Percentiles rank a stretch among this genome's conserved stretches.
phyloP scores from a whole-genome alignment of 2,329 filamentous ascomycete genomes.

The Fusarium sp. region DNA sequence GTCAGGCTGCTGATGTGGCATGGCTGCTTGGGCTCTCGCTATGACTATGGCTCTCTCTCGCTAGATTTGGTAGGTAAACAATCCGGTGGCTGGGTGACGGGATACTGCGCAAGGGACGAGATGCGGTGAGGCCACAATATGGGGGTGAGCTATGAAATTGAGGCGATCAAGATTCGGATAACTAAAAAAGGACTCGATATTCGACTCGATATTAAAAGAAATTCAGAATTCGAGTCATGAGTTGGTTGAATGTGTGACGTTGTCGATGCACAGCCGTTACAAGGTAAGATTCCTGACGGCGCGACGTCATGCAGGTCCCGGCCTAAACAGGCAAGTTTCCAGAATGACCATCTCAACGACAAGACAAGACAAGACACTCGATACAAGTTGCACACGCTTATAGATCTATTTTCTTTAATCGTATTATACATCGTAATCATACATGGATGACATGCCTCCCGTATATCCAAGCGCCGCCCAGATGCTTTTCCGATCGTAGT shows the following conservation, averaged over 20 bases:
- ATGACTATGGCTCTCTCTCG: not conserved
- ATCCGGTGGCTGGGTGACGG: slow-evolving; percentile 42
- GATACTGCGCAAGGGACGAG: not conserved
- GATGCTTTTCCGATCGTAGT: slow-evolving; percentile 15
- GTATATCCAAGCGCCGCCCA: slow-evolving; percentile 27
- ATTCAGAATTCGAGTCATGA: not conserved
- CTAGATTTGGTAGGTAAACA: slow-evolving; percentile 31
- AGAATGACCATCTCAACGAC: slow-evolving; percentile 4
- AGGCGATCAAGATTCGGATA: not conserved
- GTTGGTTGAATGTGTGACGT: not conserved
- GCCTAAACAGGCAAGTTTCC: slow-evolving; percentile 24
- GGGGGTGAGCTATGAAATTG: not conserved
- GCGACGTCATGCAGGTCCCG: slow-evolving; percentile 28
- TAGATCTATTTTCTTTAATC: slow-evolving; percentile 1
- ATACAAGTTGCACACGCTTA: not conserved
- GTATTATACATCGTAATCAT: slow-evolving; percentile 28
- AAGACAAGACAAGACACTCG: not conserved
- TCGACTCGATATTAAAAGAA: not conserved
- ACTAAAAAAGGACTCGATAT: not conserved
- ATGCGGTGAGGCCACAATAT: slow-evolving; percentile 15
- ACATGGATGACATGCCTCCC: slow-evolving; percentile 21
- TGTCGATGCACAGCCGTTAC: not conserved
- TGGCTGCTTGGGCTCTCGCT: slow-evolving; percentile 18
- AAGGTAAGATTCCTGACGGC: slow-evolving; percentile 28
- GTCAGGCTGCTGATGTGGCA: slow-evolving; percentile 28